A percentile compares a stretch with the other conserved stretches of the same genome.
Conservation (phyloP, 1,139 yeast species). For the Geotrichum restrictum region DNA sequence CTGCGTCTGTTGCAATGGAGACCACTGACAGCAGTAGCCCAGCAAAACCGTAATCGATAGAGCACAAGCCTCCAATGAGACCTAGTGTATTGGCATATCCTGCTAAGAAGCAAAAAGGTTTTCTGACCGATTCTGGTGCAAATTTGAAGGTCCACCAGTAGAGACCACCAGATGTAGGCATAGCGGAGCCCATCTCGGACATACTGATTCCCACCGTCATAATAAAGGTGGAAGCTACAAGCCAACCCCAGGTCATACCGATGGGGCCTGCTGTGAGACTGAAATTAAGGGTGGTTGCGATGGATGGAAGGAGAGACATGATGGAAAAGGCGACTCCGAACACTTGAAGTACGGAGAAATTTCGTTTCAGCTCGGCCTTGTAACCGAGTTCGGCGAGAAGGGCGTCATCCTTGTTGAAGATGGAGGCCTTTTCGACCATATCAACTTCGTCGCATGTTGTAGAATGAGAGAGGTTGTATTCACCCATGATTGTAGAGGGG, state of each 20-base stretch:
- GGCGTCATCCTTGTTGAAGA: conserved; percentile 29
- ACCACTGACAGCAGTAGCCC: conserved; percentile 53
- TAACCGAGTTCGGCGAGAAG: conserved; percentile 52
- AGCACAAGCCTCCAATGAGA: conserved; percentile 53
- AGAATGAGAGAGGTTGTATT: neutral
- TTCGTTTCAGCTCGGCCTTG: conserved; percentile 68
- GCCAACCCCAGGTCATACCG: conserved; percentile 67
- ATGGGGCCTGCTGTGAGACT: conserved; percentile 53
- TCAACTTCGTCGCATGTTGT: conserved; percentile 2
- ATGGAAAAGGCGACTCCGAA: conserved; percentile 58
- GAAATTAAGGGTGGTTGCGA: conserved; percentile 43
- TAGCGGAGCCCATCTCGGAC: conserved; percentile 60
- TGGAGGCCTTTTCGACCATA: conserved; percentile 8
- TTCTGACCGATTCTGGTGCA: conserved; percentile 47
- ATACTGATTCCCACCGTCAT: conserved; percentile 51
- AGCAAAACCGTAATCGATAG: conserved; percentile 58
- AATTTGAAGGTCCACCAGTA: conserved; percentile 52
- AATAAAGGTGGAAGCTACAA: conserved; percentile 49
- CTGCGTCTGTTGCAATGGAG: conserved; percentile 43
- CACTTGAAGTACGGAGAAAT: conserved; percentile 59
- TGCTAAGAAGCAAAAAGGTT: conserved; percentile 52
- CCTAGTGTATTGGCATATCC: conserved; percentile 61
- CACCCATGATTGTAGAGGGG: neutral
- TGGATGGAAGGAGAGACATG: conserved; percentile 66
- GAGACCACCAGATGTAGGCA: conserved; percentile 70